Conservation (phyloP, 2,329 filamentous ascomycete species). For the Talaromyces rugulosus region DNA sequence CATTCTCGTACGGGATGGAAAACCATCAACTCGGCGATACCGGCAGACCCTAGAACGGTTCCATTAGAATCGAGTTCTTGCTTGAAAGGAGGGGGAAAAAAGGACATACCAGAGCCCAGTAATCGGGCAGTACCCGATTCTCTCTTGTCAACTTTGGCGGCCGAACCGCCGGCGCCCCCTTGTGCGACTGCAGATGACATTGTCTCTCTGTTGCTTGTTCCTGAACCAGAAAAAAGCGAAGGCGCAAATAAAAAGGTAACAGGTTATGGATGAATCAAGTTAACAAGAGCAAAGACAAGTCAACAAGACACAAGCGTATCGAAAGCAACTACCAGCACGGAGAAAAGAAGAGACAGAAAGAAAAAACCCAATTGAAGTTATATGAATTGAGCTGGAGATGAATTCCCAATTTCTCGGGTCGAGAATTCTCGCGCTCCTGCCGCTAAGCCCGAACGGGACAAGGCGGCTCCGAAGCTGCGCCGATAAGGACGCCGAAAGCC, state of each 20-base stretch:
- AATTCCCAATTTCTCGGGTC: not conserved
- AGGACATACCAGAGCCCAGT: constrained; percentile 74
- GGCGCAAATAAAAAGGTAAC: not conserved
- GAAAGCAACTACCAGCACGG: not conserved
- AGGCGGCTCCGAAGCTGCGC: constrained; percentile 4
- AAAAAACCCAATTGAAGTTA: not conserved
- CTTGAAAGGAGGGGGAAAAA: not conserved
- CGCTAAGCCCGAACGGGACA: constrained; percentile 1
- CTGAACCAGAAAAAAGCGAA: not conserved
- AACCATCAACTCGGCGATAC: constrained; percentile 86
- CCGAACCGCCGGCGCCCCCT: constrained; percentile 36
- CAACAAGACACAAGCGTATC: not conserved
- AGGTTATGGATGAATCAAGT: not conserved
- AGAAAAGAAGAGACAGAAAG: not conserved
- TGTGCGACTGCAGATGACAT: constrained; percentile 55
- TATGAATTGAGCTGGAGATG: not conserved
- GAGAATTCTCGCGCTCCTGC: not conserved
- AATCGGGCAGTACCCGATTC: constrained; percentile 87
- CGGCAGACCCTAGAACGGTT: constrained; percentile 66
- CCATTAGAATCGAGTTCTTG: not conserved
- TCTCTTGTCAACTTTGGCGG: constrained; percentile 65
- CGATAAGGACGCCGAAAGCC: not conserved
- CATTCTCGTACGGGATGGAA: constrained; percentile 72
- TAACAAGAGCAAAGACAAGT: not conserved
- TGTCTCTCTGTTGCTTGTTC: not conserved